Evolutionary conservation across 129 eudicot species (phyloP).

Genomic region (Pittosporum tobira): DNA sequence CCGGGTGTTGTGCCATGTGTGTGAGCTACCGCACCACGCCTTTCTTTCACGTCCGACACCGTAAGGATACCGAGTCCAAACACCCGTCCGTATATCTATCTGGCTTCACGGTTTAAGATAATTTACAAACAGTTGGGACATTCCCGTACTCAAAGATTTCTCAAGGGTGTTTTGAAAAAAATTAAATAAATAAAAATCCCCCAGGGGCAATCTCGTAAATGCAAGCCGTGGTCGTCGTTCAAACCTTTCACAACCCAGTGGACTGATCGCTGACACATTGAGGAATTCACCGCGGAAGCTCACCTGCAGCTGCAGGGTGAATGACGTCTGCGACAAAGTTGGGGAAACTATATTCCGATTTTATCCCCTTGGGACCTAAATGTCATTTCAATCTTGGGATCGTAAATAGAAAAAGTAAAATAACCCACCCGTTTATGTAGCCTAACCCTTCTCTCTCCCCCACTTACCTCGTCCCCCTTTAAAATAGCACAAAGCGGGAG

Average conservation of each 20-base stretch:
- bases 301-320: conserved; percentile 8
- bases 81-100: too few relatives aligned
- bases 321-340: not conserved
- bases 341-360: not conserved
- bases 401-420: conserved; percentile 8
- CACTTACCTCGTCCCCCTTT: conserved; percentile 30
- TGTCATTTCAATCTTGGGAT: not conserved
- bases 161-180: too few relatives aligned
- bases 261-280: conserved; percentile 19
- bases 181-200: not conserved
- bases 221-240: conserved; percentile 15
- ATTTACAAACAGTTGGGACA: too few relatives aligned
- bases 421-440: conserved; percentile 21
- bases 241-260: conserved; percentile 13
- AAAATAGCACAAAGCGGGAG: conserved; percentile 71
- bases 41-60: too few relatives aligned
- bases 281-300: conserved; percentile 23
- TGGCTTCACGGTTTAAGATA: too few relatives aligned
- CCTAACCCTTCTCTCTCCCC: conserved; percentile 37
- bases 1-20: too few relatives aligned
- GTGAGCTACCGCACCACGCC: too few relatives aligned
- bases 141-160: too few relatives aligned
- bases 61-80: too few relatives aligned
- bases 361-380: too few relatives aligned
- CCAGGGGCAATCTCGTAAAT: not conserved